phyloP scores from a whole-genome alignment of 2,329 filamentous ascomycete species.

The Fusarium graminum region DNA sequence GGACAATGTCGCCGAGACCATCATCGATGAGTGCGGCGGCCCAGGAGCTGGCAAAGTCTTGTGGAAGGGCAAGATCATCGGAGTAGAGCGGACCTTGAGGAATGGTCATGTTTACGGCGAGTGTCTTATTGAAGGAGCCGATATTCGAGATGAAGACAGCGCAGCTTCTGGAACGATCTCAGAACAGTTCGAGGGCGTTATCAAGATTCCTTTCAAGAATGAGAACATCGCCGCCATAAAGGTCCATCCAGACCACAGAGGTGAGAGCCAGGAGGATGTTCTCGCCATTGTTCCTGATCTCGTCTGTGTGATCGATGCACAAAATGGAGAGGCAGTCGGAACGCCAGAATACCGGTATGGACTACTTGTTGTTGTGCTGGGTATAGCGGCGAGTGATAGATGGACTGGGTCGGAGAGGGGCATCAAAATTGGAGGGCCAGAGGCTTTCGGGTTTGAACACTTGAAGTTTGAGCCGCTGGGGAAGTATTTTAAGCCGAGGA shows the following conservation, averaged over 20 bases:
- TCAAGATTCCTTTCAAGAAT: constrained; percentile 80
- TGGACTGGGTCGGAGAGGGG: constrained; percentile 62
- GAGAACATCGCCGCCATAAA: constrained; percentile 75
- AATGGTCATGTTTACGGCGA: constrained; percentile 72
- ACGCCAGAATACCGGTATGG: constrained; percentile 70
- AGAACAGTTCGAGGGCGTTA: constrained; percentile 57
- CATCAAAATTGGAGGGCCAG: constrained; percentile 63
- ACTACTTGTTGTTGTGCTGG: constrained; percentile 63
- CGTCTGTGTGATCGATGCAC: constrained; percentile 67
- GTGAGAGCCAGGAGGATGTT: constrained; percentile 59
- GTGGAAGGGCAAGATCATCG: constrained; percentile 74
- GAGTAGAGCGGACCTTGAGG: constrained; percentile 67
- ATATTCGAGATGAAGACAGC: constrained; percentile 53
- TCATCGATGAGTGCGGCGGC: constrained; percentile 70
- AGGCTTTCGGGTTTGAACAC: constrained; percentile 62
- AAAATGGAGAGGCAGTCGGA: constrained; percentile 68
- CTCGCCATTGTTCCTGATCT: constrained; percentile 69
- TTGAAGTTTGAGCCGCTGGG: constrained; percentile 63
- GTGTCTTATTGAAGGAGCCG: constrained; percentile 66
- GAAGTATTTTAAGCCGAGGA: constrained; percentile 62
- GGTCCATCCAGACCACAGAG: constrained; percentile 49
- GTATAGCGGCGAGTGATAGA: constrained; percentile 59
- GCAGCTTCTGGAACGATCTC: constrained; percentile 3
- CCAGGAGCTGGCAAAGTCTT: constrained; percentile 65
- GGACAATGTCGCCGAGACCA: constrained; percentile 67